Conservation (phyloP, 306 rosid genomes). For the Malus orientalis region DNA sequence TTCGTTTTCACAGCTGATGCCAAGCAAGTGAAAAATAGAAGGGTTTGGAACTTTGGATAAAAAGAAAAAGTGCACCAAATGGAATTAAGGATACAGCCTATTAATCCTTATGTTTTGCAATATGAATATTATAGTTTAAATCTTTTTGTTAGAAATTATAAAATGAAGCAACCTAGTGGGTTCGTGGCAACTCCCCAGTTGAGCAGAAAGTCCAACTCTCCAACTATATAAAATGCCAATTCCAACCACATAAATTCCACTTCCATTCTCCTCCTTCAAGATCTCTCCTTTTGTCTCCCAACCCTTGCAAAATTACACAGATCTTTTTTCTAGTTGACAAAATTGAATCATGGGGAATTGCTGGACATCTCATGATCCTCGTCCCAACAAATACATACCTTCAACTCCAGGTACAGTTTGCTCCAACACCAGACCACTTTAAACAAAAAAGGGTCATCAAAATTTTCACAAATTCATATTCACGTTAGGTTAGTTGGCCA, state of each 20-base stretch:
- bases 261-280: not conserved
- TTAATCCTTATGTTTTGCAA: not conserved
- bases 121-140: not conserved
- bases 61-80: not conserved
- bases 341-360: slow-evolving; percentile 49
- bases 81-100: not conserved
- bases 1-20: not conserved
- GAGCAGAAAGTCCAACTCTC: not conserved
- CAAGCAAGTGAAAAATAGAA: not conserved
- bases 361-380: slow-evolving; percentile 27
- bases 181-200: slow-evolving; percentile 5
- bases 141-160: not conserved
- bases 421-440: not conserved
- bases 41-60: not conserved
- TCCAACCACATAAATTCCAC: not conserved
- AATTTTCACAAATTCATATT: not conserved
- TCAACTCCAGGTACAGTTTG: slow-evolving; percentile 37
- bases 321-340: not conserved
- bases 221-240: not conserved
- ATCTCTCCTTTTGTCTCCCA: not conserved
- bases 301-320: not conserved
- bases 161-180: slow-evolving; percentile 5
- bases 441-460: not conserved
- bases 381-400: not conserved
- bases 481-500: not conserved